Evolutionary conservation across 305 asterid species (phyloP).

Genomic region (Caryopteris hybrid): DNA sequence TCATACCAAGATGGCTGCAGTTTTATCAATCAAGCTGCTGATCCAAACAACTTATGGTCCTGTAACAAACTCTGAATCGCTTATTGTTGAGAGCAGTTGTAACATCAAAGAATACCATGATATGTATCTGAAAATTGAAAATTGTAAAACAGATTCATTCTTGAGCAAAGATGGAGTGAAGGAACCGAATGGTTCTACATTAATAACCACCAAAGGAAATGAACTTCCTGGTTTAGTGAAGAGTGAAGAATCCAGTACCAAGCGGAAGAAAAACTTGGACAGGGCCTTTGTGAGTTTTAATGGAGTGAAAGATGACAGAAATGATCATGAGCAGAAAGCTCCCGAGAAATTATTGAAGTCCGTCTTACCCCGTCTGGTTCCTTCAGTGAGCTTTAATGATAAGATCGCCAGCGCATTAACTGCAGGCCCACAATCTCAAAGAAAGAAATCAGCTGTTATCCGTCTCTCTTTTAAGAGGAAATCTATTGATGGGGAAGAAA

Average conservation of each 20-base stretch:
- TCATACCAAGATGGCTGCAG: not conserved
- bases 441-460: conserved; percentile 67
- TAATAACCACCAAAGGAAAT: conserved; percentile 28
- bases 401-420: conserved; percentile 35
- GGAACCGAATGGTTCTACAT: conserved; percentile 40
- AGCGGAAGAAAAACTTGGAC: conserved; percentile 51
- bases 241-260: conserved; percentile 38
- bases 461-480: conserved; percentile 78
- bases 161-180: conserved; percentile 34
- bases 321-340: conserved; percentile 46
- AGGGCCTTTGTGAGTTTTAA: conserved; percentile 52
- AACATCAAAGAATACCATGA: conserved; percentile 53
- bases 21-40: not conserved
- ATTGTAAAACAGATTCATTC: conserved; percentile 30
- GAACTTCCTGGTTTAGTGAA: conserved; percentile 34
- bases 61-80: conserved; percentile 25
- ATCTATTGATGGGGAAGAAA: conserved; percentile 69
- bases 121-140: conserved; percentile 42
- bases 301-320: conserved; percentile 39
- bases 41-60: not conserved
- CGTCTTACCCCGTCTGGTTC: conserved; percentile 61
- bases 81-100: conserved; percentile 45
- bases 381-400: conserved; percentile 68
- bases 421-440: conserved; percentile 47
- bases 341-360: conserved; percentile 63